A percentile compares a stretch with the other conserved stretches of the same genome.
phyloP scores from a whole-genome alignment of 179 eudicot species.

The Pouteria campechiana region DNA sequence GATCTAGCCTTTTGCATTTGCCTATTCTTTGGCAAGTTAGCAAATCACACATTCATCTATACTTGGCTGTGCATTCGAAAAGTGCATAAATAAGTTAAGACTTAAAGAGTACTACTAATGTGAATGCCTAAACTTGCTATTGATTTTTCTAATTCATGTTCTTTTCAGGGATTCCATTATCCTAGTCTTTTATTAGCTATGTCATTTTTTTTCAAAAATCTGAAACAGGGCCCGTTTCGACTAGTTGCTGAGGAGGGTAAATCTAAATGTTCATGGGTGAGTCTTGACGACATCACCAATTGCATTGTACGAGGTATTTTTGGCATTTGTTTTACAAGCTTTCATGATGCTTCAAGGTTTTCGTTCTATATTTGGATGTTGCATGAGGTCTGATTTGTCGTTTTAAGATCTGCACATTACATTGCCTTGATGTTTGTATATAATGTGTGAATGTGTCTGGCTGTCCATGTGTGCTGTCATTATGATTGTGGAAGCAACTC shows the following conservation, averaged over 20 bases:
- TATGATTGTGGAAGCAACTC: too few relatives aligned
- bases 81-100: too few relatives aligned
- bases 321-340: constrained; percentile 1
- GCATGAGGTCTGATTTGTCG: not conserved
- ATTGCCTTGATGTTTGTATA: not conserved
- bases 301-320: constrained; percentile 52
- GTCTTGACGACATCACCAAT: constrained; percentile 75
- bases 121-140: too few relatives aligned
- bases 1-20: too few relatives aligned
- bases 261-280: constrained; percentile 88
- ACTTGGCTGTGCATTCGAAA: too few relatives aligned
- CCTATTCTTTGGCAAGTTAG: too few relatives aligned
- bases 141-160: too few relatives aligned
- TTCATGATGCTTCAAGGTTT: constrained; percentile 1
- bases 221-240: constrained; percentile 75
- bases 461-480: not conserved
- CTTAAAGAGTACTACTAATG: too few relatives aligned
- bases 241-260: constrained; percentile 97
- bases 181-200: not conserved
- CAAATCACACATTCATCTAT: too few relatives aligned
- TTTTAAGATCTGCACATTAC: not conserved
- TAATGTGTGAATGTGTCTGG: not conserved
- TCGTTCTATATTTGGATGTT: constrained; percentile 2
- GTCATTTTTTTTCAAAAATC: not conserved
- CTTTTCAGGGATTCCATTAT: too few relatives aligned